Conservation (phyloP, 495 filamentous ascomycete genomes). For the Podospora pseudopauciseta region DNA sequence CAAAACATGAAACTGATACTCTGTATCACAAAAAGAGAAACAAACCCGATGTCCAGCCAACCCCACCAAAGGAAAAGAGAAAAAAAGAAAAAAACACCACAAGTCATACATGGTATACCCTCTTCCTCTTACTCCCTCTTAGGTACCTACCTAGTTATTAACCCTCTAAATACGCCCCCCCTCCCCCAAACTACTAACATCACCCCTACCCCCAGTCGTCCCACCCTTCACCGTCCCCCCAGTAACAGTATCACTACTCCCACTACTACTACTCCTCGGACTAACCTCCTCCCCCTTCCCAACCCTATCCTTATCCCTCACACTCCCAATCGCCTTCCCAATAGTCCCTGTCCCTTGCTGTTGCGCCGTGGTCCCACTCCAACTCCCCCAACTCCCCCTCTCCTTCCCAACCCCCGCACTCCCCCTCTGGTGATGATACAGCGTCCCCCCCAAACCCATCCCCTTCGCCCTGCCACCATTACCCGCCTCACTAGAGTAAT, state of each 20-base stretch:
- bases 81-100: neutral
- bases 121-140: neutral
- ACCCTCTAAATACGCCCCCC: neutral
- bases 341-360: neutral
- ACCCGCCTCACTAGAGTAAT: neutral
- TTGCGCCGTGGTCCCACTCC: constrained; percentile 16
- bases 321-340: neutral
- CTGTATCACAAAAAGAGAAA: neutral
- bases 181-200: neutral
- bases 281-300: neutral
- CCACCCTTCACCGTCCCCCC: neutral
- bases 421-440: neutral
- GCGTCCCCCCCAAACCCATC: neutral
- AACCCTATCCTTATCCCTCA: neutral
- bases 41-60: neutral
- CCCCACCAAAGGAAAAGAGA: too few relatives aligned
- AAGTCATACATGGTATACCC: neutral
- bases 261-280: neutral
- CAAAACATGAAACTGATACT: neutral
- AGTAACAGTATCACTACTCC: constrained; percentile 5
- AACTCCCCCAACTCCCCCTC: constrained; percentile 26
- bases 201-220: neutral
- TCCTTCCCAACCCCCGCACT: neutral
- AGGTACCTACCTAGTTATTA: neutral
- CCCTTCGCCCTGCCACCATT: neutral